Evolutionary conservation across 257 asterid genomes (phyloP), one percentile per base, ranked within the genome.

Genomic region (Cinchona pubescens): DNA sequence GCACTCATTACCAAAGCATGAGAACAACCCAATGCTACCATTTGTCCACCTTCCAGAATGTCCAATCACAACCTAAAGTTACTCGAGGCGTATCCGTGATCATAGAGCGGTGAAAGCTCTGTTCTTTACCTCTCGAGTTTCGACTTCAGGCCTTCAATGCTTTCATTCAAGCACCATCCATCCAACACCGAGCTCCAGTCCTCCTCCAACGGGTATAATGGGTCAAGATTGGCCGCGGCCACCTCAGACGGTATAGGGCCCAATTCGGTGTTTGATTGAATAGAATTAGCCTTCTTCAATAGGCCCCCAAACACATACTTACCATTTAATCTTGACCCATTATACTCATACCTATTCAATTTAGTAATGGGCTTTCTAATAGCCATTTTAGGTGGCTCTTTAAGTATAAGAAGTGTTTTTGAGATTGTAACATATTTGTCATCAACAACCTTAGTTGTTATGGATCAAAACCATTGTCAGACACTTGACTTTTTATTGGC

Each of bases 241-340:
- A 91, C 97, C 87, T 93, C 98, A 0, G 98, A 91, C 0, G 97
- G 96, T 7, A 97, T 88, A 0, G 97, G 97, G 0, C 98, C 97
- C 38, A 94, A 92, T 66, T 94, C 98, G 0, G 94, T 92, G 53
- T 90, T 96, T 0, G 97, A 86, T 88, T 84, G 83, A 0, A 79
- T 38, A 1, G 90, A 73, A 19, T 77, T 76, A 0, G 90, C 87
- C 66, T 89, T 91, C 66, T 89, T 91, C 18, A 27, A 19, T 25
- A 83, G 91, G 0, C 83, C 87, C 3, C 86, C 85, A 38, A 74
- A 55, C 43, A 77, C 87, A 64, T 61, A 80, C 71, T 86, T 85
- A 7, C 82, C 81, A 40, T 72, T 82, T 27, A 77, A 74, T 82
- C 80, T 87, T 38, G 79, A 72, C 16, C 74, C 77, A 32, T 80